Percentiles rank a stretch among this genome's conserved stretches.
Conservation (phyloP, 202 grass and related monocot genomes). For the Carex sylvatica region DNA sequence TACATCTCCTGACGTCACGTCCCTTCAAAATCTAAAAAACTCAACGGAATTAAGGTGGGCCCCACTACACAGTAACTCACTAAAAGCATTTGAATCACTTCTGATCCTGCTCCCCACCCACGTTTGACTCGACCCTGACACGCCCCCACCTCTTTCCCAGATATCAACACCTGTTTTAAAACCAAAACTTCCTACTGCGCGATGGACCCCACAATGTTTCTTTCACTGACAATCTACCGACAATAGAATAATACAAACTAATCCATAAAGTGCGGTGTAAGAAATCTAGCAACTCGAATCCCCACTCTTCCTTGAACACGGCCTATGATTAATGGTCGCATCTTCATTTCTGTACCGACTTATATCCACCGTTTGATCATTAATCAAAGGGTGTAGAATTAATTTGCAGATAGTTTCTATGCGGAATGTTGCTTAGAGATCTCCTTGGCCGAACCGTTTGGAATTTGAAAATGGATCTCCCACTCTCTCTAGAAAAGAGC, state of each 20-base stretch:
- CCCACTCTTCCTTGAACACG: background rate
- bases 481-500: conserved; percentile 30
- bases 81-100: conserved; percentile 14
- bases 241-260: background rate
- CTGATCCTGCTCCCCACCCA: conserved; percentile 17
- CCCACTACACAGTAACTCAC: conserved; percentile 9
- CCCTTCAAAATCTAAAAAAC: background rate
- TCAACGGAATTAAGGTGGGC: background rate
- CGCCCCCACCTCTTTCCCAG: conserved; percentile 1
- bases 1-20: background rate
- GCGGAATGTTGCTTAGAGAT: background rate
- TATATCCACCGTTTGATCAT: background rate
- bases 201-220: background rate
- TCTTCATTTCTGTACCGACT: background rate
- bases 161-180: background rate
- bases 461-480: conserved; percentile 54
- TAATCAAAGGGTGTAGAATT: background rate
- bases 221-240: background rate
- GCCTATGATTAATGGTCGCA: background rate
- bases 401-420: background rate
- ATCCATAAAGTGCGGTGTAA: background rate
- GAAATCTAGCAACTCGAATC: background rate
- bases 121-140: conserved; percentile 10
- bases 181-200: background rate
- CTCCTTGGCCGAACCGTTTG: conserved; percentile 22